A percentile compares a stretch with the other conserved stretches of the same genome.
phyloP scores from a whole-genome alignment of 768 basidiomycete species.

The Trichaptum fuscoviolaceum region DNA sequence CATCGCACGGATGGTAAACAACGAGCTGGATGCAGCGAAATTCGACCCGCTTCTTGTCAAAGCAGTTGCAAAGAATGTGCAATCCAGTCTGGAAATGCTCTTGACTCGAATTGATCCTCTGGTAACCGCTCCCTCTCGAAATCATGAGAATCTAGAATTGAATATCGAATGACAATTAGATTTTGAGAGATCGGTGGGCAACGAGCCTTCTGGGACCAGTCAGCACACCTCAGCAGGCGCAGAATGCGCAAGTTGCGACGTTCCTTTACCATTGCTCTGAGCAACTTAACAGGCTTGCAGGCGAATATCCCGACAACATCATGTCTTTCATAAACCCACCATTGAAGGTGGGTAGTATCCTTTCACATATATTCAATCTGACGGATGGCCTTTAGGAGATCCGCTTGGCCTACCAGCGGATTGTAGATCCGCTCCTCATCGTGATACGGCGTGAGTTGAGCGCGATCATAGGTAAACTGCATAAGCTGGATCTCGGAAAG shows the following conservation, averaged over 20 bases:
- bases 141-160: neutral
- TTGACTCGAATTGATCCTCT: slow-evolving; percentile 57
- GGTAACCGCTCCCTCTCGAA: slow-evolving; percentile 39
- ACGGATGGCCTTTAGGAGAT: too few relatives aligned
- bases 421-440: slow-evolving; percentile 56
- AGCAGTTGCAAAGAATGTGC: slow-evolving; percentile 71
- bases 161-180: slow-evolving; percentile 31
- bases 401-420: slow-evolving; percentile 42
- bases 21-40: slow-evolving; percentile 88
- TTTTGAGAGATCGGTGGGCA: slow-evolving; percentile 73
- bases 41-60: slow-evolving; percentile 88
- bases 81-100: slow-evolving; percentile 64
- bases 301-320: slow-evolving; percentile 62
- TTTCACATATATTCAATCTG: slow-evolving; percentile 3
- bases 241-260: slow-evolving; percentile 74
- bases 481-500: slow-evolving; percentile 79
- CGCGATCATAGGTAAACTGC: slow-evolving; percentile 75
- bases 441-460: slow-evolving; percentile 78
- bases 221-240: slow-evolving; percentile 71
- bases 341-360: slow-evolving; percentile 45
- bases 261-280: slow-evolving; percentile 76
- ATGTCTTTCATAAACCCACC: slow-evolving; percentile 47
- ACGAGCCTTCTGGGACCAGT: slow-evolving; percentile 68
- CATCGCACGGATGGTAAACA: slow-evolving; percentile 71
- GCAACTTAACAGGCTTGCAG: slow-evolving; percentile 57